Base-by-base conservation (phyloP, 257 asterid genomes). In the Penstemon eatonii region DNA sequence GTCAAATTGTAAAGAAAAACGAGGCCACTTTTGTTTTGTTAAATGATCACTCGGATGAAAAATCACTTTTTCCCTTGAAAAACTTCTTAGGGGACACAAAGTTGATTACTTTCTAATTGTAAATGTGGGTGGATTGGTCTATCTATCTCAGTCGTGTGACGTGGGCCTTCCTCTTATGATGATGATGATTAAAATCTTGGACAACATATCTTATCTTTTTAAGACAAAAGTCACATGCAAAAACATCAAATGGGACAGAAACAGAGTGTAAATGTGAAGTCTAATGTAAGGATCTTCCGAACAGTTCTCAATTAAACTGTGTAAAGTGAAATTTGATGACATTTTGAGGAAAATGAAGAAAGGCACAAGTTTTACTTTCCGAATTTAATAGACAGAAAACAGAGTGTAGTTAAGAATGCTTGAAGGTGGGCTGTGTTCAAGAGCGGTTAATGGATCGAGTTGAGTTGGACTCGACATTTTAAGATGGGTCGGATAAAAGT, bases 41-140 rank as follows among this genome's bases (percentile, higher is more conserved):
- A 70, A 79, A 69, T 53, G 63, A 61, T 41, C 18, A 58, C 33
- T 40, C 40, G 46, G 5, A 40, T 19, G 47, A 25, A 3, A 66
- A 12, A n/a, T 8, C 4, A 66, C 53, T 45, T 72, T 65, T 72
- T 7, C 36, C 46, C 10, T 5, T 38, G 44, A 67, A 79, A 66
- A 66, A 53, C 52, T 46, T 49, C 54, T 51, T 37, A 7, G 15
- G 44, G 53, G 66, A 45, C 43, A 56, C 37, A 49, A 73, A 69
- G 63, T 5, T 36, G 36, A 69, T 43, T 12, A 62, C 73, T 66
- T 76, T 76, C 0, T 43, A 12, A 45, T 60, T 45, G 46, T 42
- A 65, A 63, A 60, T 74, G 80, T 55, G 54, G 49, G 55, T 57
- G 63, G 72, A 74, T 65, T 7, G 80, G 66, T 71, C 65, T 61